A percentile compares a stretch with the other conserved stretches of the same genome.
phyloP scores from a whole-genome alignment of 371 early-diverging fungal species.

The Nematocida ironsii region DNA sequence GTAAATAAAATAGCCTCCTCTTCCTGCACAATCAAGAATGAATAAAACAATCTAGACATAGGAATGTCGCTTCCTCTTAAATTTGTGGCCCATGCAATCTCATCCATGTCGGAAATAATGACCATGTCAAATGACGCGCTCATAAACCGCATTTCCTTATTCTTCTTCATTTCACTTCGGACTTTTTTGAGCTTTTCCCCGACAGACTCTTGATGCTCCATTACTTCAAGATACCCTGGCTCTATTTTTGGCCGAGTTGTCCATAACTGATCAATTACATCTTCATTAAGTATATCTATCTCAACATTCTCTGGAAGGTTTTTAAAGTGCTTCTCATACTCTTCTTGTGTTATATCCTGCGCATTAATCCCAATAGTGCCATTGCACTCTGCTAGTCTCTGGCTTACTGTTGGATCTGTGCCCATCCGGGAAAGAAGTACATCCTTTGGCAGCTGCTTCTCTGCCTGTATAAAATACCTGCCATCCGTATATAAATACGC shows the following conservation, averaged over 20 bases:
- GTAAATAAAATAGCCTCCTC: slow-evolving; percentile 75
- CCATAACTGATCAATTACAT: slow-evolving; percentile 41
- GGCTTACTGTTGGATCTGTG: slow-evolving; percentile 71
- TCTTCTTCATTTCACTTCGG: slow-evolving; percentile 69
- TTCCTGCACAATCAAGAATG: slow-evolving; percentile 76
- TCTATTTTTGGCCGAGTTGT: slow-evolving; percentile 27
- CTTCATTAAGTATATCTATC: slow-evolving; percentile 51
- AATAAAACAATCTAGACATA: slow-evolving; percentile 92
- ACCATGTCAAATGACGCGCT: slow-evolving; percentile 40
- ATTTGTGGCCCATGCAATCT: slow-evolving; percentile 80
- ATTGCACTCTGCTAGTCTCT: slow-evolving; percentile 36
- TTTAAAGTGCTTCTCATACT: slow-evolving; percentile 70
- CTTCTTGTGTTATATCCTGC: slow-evolving; percentile 69
- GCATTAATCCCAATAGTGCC: slow-evolving; percentile 59
- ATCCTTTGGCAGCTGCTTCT: slow-evolving; percentile 75
- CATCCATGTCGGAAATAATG: slow-evolving; percentile 66
- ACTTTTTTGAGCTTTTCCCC: slow-evolving; percentile 77
- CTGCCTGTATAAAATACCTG: slow-evolving; percentile 91
- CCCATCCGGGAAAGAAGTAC: slow-evolving; percentile 72
- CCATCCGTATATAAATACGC: slow-evolving; percentile 91
- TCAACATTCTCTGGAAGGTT: slow-evolving; percentile 49
- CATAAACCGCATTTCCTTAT: neutral
- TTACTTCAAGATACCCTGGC: slow-evolving; percentile 11
- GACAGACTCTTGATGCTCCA: slow-evolving; percentile 23
- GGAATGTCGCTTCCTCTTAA: slow-evolving; percentile 90